phyloP scores from a whole-genome alignment of 768 basidiomycete genomes.

The Tulasnella sp. region DNA sequence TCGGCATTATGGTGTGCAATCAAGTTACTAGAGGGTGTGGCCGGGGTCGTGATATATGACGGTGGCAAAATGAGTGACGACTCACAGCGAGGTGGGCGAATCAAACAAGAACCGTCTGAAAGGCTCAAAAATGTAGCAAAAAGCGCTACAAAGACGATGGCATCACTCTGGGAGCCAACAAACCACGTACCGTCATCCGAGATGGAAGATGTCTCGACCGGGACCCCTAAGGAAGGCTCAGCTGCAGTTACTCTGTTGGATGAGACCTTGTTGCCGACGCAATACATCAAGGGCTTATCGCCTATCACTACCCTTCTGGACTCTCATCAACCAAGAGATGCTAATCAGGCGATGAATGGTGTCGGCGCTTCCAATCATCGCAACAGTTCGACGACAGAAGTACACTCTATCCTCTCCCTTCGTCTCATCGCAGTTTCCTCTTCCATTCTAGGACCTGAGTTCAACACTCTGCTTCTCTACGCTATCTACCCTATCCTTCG shows the following conservation, averaged over 20 bases:
- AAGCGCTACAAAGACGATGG: constrained; percentile 45
- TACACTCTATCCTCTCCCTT: constrained; percentile 60
- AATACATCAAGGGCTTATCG: constrained; percentile 54
- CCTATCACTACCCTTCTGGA: constrained; percentile 40
- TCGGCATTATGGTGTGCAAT: constrained; percentile 79
- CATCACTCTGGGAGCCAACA: constrained; percentile 71
- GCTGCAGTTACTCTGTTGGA: constrained; percentile 17
- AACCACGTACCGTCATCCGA: too few species aligned
- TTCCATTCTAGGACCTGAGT: constrained; percentile 58
- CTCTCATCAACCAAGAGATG: constrained; percentile 20
- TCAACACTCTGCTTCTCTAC: constrained; percentile 59
- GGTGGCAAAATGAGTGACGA: constrained; percentile 17
- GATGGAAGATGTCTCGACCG: too few species aligned
- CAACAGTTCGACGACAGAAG: constrained; percentile 29
- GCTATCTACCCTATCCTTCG: constrained; percentile 77
- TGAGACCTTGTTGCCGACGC: constrained; percentile 19
- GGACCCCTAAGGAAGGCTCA: constrained; percentile 18
- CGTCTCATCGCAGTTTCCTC: constrained; percentile 61
- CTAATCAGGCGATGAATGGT: constrained; percentile 10
- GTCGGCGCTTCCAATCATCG: not conserved
- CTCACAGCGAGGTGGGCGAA: not conserved
- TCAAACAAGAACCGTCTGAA: constrained; percentile 27
- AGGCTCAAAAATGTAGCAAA: constrained; percentile 52
- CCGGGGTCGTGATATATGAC: constrained; percentile 33
- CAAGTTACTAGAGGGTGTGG: constrained; percentile 60